Percentiles rank a stretch among this genome's conserved stretches.
Conservation (phyloP, 805 yeast genomes). For the Blastobotrys mokoenaii region DNA sequence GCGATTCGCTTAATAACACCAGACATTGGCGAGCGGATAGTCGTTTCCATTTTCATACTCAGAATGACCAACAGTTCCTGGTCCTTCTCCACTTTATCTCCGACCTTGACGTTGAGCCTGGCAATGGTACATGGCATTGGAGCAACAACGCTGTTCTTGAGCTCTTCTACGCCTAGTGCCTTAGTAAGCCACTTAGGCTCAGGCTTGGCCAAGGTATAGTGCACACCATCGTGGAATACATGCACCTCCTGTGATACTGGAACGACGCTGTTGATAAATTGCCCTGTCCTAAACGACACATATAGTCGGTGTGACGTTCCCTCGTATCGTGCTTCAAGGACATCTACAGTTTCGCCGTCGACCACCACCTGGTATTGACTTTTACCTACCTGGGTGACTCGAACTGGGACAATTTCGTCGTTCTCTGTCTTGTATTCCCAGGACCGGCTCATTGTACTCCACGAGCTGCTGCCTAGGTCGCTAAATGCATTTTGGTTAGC, state of each 20-base stretch:
- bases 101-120: constrained; percentile 19
- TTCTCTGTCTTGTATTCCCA: background rate
- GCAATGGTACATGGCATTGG: constrained; percentile 29
- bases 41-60: constrained; percentile 29
- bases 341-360: background rate
- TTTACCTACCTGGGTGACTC: constrained; percentile 5
- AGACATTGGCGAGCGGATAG: constrained; percentile 24
- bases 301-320: constrained; percentile 11
- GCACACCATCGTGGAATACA: constrained; percentile 24
- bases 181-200: constrained; percentile 24
- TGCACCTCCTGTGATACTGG: constrained; percentile 16
- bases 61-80: constrained; percentile 24
- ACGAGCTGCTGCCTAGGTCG: background rate
- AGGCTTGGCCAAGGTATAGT: constrained; percentile 19
- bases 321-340: constrained; percentile 8
- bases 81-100: constrained; percentile 23
- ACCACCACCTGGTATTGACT: constrained; percentile 7
- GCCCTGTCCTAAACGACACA: constrained; percentile 15
- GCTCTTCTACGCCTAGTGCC: constrained; percentile 20
- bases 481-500: constrained; percentile 8
- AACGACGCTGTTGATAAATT: constrained; percentile 20
- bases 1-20: constrained; percentile 23
- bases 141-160: constrained; percentile 20
- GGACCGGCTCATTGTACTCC: background rate
- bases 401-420: constrained; percentile 6